Evolutionary conservation across 1,284 basidiomycete species (phyloP), one percentile per base, ranked within the genome.

Genomic region (Ustilago trichophora): DNA sequence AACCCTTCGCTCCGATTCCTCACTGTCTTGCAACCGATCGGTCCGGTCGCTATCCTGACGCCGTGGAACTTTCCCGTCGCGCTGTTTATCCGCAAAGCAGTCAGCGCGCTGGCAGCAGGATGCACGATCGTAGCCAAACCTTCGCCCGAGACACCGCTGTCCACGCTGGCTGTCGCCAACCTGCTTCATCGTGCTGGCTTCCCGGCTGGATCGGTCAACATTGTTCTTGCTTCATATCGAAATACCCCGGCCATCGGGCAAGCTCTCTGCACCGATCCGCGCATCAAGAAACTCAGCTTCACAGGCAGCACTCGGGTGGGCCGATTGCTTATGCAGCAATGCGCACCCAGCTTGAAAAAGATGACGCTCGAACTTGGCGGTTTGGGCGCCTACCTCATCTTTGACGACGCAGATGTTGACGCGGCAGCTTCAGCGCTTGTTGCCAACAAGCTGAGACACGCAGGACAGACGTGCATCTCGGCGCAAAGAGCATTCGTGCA

Each of bases 61-160:
- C 78, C 77, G 2, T 76, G 75, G 75, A 74, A 77, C 64, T 80
- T 80, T 45, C 78, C 78, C 5, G 69, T 74, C n/a, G 78, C 74
- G n/a, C 76, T 80, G 65, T 91, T 92, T 37, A 91, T 91, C 0
- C 89, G 92, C 24, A 95, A 95, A 82, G 84, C 94, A n/a, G 91
- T 88, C 18, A 89, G 92, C 34, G 92, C 92, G 15, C 87, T 98
- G 11, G 84, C 93, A 7, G 93, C 93, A 12, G 96, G 96, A 18
- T 98, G 95, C 82, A 98, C 95, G 0, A 87, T 89, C 1, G 94
- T 99, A 41, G 88, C 97, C 82, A 98, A 99, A 80, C 93, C 94
- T 4, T 90, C 96, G 1, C 87, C 93, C 1, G 95, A 99, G 83
- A 94, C 96, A 0, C 96, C 96, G 0, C 95, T 92, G 83, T 93